Evolutionary conservation across 345 rosid genomes (phyloP).

Genomic region (Dipteronia dyeriana): DNA sequence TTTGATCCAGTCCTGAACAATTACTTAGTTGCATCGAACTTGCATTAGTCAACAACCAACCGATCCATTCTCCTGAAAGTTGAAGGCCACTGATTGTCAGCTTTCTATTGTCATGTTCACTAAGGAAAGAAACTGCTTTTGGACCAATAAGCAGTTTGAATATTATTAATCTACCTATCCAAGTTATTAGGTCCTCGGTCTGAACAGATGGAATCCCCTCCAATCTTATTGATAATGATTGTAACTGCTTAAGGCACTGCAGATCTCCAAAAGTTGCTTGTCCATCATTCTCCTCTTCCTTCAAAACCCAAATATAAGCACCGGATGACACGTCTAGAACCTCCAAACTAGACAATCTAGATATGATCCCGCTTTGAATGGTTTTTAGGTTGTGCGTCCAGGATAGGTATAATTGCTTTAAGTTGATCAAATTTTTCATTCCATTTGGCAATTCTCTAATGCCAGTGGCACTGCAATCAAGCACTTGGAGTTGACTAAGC

Average conservation of each 20-base stretch:
- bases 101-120: neutral
- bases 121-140: too few relatives aligned
- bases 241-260: conserved; percentile 19
- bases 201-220: conserved; percentile 24
- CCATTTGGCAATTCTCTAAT: conserved; percentile 35
- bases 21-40: conserved; percentile 26
- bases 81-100: conserved; percentile 19
- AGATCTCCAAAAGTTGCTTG: conserved; percentile 33
- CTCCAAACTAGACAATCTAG: conserved; percentile 36
- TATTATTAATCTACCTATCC: conserved; percentile 21
- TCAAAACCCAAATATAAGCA: conserved; percentile 33
- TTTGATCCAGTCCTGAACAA: conserved; percentile 26
- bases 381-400: conserved; percentile 35
- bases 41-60: conserved; percentile 26
- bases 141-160: too few relatives aligned
- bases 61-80: neutral
- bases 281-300: conserved; percentile 20
- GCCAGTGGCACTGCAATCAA: conserved; percentile 40
- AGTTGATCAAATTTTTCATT: conserved; percentile 28
- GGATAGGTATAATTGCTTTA: conserved; percentile 36
- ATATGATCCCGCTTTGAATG: conserved; percentile 31
- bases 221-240: conserved; percentile 25
- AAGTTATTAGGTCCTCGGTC: conserved; percentile 12
- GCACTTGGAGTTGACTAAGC: conserved; percentile 35
- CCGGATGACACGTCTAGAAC: conserved; percentile 45